These are phyloP conservation scores for Corchorus capsularis DNA, from an alignment of 345 rosid genomes.

Conservation along the genomic window DNA sequence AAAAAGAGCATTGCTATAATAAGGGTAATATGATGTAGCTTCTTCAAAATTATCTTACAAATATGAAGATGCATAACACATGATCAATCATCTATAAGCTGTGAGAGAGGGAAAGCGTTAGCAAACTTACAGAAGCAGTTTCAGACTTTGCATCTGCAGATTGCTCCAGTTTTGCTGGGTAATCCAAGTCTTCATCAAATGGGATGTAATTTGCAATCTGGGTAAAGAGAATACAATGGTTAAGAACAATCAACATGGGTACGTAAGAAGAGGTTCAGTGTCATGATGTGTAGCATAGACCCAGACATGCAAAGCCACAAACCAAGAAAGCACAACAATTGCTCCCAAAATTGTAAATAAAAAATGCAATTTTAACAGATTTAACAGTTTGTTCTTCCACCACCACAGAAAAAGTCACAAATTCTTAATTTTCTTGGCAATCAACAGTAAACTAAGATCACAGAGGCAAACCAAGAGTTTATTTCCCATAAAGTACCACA, in stretches of 20 bases:
- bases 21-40: background rate
- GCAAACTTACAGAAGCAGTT: slow-evolving; percentile 43
- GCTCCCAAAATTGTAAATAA: slow-evolving; percentile 6
- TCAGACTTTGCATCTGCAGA: slow-evolving; percentile 52
- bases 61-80: background rate
- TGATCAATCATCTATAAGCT: slow-evolving; percentile 13
- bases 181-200: slow-evolving; percentile 77
- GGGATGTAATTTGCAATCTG: slow-evolving; percentile 93
- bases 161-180: slow-evolving; percentile 85
- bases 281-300: background rate
- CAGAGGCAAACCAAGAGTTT: too few species aligned
- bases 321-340: background rate
- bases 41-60: slow-evolving; percentile 6
- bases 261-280: background rate
- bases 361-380: background rate
- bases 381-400: background rate
- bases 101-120: background rate
- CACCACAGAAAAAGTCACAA: background rate
- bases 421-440: too few species aligned
- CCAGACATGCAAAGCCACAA: background rate
- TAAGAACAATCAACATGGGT: background rate
- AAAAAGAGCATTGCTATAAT: background rate
- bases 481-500: too few species aligned
- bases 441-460: too few species aligned
- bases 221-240: slow-evolving; percentile 20